Evolutionary conservation across 2,329 filamentous ascomycete species (phyloP).

Genomic region (Pseudocercospora ulei): DNA sequence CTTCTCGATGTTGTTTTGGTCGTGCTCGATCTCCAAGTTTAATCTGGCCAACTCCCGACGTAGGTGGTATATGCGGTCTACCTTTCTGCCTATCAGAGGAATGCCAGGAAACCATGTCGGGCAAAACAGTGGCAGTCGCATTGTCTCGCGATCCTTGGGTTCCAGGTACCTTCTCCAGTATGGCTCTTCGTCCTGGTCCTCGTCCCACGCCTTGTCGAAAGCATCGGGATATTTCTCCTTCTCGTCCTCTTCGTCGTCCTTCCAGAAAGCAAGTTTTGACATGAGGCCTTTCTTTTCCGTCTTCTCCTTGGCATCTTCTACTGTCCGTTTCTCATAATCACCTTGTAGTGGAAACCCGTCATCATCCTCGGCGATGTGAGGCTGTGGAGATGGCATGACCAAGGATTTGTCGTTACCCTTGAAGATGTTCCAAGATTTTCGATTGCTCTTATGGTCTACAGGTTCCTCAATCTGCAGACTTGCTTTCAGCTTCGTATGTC

Average conservation of each 20-base stretch:
- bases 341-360: conserved; percentile 28
- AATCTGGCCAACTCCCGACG: conserved; percentile 75
- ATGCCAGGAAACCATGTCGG: conserved; percentile 64
- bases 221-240: conserved; percentile 50
- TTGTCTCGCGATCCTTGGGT: conserved; percentile 72
- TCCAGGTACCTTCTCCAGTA: conserved; percentile 76
- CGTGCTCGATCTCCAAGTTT: conserved; percentile 83
- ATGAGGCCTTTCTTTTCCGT: conserved; percentile 25
- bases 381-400: conserved; percentile 41
- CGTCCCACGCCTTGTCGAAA: conserved; percentile 52
- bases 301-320: conserved; percentile 5
- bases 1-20: conserved; percentile 73
- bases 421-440: conserved; percentile 30
- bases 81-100: conserved; percentile 76
- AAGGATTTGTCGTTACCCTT: conserved; percentile 30
- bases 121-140: conserved; percentile 58
- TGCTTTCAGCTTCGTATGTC: conserved; percentile 21
- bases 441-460: conserved; percentile 16
- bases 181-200: conserved; percentile 54
- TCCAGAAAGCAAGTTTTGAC: conserved; percentile 32
- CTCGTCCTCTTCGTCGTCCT: conserved; percentile 22
- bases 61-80: conserved; percentile 89
- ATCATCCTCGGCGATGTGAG: conserved; percentile 32
- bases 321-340: conserved; percentile 10
- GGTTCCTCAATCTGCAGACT: conserved; percentile 31